Percentiles rank a stretch among this genome's conserved stretches.
These are phyloP conservation scores for Apiospora hydei DNA, from an alignment of 2,329 filamentous ascomycete genomes.

Conservation along the genomic window DNA sequence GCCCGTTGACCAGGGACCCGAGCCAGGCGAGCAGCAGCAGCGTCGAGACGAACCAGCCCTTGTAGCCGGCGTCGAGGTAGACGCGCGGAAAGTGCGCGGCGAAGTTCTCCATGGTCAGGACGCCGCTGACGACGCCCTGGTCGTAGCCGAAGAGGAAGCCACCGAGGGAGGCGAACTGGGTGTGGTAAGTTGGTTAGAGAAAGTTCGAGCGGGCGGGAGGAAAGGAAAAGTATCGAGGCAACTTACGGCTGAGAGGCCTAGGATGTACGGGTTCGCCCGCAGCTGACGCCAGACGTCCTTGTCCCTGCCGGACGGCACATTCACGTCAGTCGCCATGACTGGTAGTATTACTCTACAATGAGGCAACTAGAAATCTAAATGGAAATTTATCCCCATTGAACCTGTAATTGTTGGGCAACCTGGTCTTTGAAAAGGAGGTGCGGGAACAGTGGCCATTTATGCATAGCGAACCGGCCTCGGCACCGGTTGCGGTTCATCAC, in stretches of 20 bases:
- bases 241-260: slow-evolving; percentile 15
- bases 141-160: slow-evolving; percentile 58
- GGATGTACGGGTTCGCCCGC: slow-evolving; percentile 19
- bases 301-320: neutral
- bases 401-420: neutral
- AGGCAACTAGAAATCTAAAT: neutral
- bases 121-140: slow-evolving; percentile 56
- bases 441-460: neutral
- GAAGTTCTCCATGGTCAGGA: slow-evolving; percentile 55
- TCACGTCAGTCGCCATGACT: slow-evolving; percentile 15
- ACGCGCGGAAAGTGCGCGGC: slow-evolving; percentile 42
- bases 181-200: neutral
- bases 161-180: slow-evolving; percentile 32
- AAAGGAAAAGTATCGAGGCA: too few relatives aligned
- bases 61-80: slow-evolving; percentile 52
- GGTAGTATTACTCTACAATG: neutral
- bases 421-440: neutral
- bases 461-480: neutral
- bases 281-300: slow-evolving; percentile 16
- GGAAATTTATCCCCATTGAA: neutral
- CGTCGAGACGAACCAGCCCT: slow-evolving; percentile 61
- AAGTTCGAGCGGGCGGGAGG: neutral
- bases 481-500: neutral
- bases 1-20: slow-evolving; percentile 53
- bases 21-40: slow-evolving; percentile 56